Evolutionary conservation across 139 green algal species (phyloP).

Genomic region (Deuterostichococcus epilithicus): DNA sequence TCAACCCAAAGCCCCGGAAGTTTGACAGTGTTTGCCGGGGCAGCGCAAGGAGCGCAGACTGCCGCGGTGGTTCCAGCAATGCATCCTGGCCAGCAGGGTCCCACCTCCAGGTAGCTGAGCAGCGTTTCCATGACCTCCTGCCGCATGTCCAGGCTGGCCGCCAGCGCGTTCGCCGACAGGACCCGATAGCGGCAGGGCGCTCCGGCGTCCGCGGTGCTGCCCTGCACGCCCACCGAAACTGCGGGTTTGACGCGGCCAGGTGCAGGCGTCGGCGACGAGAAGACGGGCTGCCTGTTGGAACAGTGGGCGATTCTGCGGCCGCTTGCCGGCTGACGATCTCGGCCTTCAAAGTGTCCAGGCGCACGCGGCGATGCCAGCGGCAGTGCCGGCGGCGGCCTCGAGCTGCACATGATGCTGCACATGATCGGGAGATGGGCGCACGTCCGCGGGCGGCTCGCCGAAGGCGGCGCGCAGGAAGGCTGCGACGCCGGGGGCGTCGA

Average conservation of each 20-base stretch:
- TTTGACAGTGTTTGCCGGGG: too few relatives aligned
- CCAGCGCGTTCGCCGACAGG: conserved; percentile 25
- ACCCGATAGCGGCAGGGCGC: conserved; percentile 26
- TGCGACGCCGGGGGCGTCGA: conserved; percentile 33
- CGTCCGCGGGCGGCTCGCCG: not conserved
- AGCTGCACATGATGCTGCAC: not conserved
- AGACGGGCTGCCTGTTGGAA: not conserved
- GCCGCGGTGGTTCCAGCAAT: too few relatives aligned
- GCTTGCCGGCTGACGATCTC: too few relatives aligned
- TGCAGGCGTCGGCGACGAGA: not conserved
- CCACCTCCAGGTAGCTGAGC: conserved; percentile 72
- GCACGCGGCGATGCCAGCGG: too few relatives aligned
- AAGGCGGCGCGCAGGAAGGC: conserved; percentile 55
- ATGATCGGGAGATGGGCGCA: not conserved
- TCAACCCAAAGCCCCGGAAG: too few relatives aligned
- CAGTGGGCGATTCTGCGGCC: not conserved
- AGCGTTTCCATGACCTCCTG: conserved; percentile 74
- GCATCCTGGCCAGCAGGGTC: not conserved
- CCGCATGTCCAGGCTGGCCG: conserved; percentile 46
- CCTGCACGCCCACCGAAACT: not conserved
- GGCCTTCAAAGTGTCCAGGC: too few relatives aligned
- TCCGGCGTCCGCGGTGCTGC: too few relatives aligned
- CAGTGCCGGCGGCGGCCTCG: too few relatives aligned
- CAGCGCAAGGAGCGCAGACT: too few relatives aligned
- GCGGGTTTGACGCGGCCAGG: not conserved